These are phyloP conservation scores for Schizochytrium sp. DNA, from an alignment of 108 stramenopile species.

Conservation along the genomic window DNA sequence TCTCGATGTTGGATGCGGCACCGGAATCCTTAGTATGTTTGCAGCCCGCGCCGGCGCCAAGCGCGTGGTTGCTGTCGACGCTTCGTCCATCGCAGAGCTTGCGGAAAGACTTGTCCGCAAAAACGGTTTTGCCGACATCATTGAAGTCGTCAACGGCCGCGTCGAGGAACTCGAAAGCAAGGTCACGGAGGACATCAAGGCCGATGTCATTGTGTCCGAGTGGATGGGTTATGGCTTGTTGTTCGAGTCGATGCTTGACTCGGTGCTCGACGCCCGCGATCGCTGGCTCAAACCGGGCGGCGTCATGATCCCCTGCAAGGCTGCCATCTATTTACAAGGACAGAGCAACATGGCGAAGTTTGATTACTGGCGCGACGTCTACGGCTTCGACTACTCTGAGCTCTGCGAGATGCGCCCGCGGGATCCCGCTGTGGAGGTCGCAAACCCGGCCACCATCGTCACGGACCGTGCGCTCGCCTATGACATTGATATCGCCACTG, in stretches of 20 bases:
- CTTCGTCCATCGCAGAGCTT: constrained; percentile 42
- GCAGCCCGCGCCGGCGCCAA: constrained; percentile 49
- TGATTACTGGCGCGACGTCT: constrained; percentile 17
- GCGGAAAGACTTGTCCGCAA: constrained; percentile 41
- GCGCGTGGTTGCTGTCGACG: constrained; percentile 50
- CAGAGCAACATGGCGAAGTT: not conserved
- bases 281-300: constrained; percentile 30
- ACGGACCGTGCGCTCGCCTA: not conserved
- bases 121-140: constrained; percentile 34
- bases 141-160: not conserved
- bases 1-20: constrained; percentile 95
- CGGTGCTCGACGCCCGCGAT: constrained; percentile 34
- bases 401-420: not conserved
- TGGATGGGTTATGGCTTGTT: constrained; percentile 82
- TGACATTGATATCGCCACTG: not conserved
- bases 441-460: not conserved
- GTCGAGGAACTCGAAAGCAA: constrained; percentile 71
- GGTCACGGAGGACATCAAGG: constrained; percentile 50
- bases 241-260: constrained; percentile 49
- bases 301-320: constrained; percentile 22
- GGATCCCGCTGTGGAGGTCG: constrained; percentile 1
- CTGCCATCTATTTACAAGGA: constrained; percentile 21
- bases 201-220: constrained; percentile 93
- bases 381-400: constrained; percentile 17
- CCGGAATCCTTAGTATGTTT: constrained; percentile 83